Percentiles rank a stretch among this genome's conserved stretches.
These are phyloP conservation scores for Fusarium xylarioides DNA, from an alignment of 2,329 filamentous ascomycete species.

Conservation along the genomic window DNA sequence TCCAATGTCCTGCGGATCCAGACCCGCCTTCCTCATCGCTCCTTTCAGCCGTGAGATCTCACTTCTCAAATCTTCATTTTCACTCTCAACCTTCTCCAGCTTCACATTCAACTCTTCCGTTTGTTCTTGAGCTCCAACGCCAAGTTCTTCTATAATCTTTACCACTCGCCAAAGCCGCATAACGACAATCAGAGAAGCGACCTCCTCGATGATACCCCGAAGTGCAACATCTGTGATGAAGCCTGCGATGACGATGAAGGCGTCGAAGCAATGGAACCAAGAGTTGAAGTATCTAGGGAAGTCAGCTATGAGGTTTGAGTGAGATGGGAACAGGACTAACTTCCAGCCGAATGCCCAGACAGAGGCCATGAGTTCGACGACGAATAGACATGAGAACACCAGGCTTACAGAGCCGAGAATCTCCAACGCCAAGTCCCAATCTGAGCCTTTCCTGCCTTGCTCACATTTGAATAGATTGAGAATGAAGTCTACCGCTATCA, in stretches of 20 bases:
- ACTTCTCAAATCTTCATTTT: not conserved
- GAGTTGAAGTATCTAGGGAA: constrained; percentile 4
- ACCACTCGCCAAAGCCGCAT: constrained; percentile 17
- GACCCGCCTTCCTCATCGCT: not conserved
- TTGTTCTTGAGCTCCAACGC: not conserved
- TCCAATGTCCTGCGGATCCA: not conserved
- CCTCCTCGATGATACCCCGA: constrained; percentile 1
- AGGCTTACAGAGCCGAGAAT: not conserved
- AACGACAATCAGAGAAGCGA: constrained; percentile 11
- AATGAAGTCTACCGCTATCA: not conserved
- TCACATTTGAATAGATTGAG: constrained; percentile 12
- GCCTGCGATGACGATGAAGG: constrained; percentile 6
- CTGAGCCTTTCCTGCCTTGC: not conserved
- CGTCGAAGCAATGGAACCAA: constrained; percentile 13
- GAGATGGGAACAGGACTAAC: not conserved
- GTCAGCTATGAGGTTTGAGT: accelerated
- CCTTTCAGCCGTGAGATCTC: not conserved
- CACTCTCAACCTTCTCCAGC: not conserved
- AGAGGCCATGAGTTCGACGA: not conserved
- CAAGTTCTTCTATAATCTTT: constrained; percentile 15
- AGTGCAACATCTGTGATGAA: constrained; percentile 8
- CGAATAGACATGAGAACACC: constrained; percentile 1
- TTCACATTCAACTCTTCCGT: not conserved
- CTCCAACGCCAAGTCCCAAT: not conserved
- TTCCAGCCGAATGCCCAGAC: constrained; percentile 14